Conservation (phyloP, 192 early-diverging fungal species). For the Oehlia diaphana region DNA sequence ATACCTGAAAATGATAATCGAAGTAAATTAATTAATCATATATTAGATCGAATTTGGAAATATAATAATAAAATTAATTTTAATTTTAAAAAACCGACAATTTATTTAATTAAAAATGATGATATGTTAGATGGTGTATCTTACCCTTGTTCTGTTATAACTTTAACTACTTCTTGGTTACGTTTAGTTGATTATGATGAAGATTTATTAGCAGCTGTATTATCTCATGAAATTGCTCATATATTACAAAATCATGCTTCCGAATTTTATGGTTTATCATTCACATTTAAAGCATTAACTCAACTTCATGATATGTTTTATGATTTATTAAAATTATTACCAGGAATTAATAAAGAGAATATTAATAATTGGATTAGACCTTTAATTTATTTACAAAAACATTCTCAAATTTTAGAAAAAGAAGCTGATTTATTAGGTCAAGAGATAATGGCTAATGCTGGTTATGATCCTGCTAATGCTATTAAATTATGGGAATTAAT, state of each 20-base stretch:
- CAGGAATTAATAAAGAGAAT: conserved; percentile 21
- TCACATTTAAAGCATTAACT: conserved; percentile 44
- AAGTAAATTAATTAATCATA: background rate
- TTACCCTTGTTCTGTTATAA: conserved; percentile 21
- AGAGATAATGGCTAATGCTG: conserved; percentile 53
- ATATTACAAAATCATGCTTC: conserved; percentile 57
- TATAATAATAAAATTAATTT: background rate
- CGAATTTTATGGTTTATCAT: conserved; percentile 56
- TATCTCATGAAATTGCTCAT: conserved; percentile 60
- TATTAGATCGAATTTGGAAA: conserved; percentile 1
- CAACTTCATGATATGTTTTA: conserved; percentile 10
- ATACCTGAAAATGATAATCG: background rate
- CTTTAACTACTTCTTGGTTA: conserved; percentile 24
- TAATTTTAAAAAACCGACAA: background rate
- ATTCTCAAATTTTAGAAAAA: conserved; percentile 41
- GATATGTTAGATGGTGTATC: conserved; percentile 22
- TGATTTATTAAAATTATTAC: conserved; percentile 26
- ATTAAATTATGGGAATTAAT: conserved; percentile 54
- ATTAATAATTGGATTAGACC: conserved; percentile 21
- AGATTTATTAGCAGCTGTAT: conserved; percentile 49
- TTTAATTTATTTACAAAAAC: conserved; percentile 35
- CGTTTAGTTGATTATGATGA: conserved; percentile 43
- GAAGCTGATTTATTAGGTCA: conserved; percentile 55
- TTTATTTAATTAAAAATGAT: conserved; percentile 17
- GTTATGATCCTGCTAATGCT: conserved; percentile 55